Evolutionary conservation across 805 yeast species (phyloP).

Genomic region (Clavispora vitiphila): DNA sequence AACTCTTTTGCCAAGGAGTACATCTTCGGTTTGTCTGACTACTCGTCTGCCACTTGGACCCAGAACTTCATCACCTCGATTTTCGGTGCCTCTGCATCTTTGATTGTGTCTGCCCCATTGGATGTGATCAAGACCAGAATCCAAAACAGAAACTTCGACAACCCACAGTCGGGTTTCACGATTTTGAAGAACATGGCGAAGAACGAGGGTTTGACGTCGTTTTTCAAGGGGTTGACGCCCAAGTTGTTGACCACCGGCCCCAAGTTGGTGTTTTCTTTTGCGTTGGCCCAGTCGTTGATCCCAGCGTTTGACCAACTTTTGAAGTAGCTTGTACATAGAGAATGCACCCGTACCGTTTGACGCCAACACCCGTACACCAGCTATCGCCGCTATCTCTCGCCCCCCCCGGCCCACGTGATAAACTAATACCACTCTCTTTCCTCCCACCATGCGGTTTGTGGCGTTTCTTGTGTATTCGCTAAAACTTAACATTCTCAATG

Average conservation of each 20-base stretch:
- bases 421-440: too few species aligned
- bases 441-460: slow-evolving; percentile 26
- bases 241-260: slow-evolving; percentile 97
- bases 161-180: slow-evolving; percentile 89
- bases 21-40: slow-evolving; percentile 79
- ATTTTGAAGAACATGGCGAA: slow-evolving; percentile 89
- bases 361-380: neutral
- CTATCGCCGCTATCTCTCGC: neutral
- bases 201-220: slow-evolving; percentile 84
- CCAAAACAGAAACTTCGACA: slow-evolving; percentile 92
- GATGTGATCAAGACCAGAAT: slow-evolving; percentile 98
- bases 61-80: slow-evolving; percentile 95
- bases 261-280: slow-evolving; percentile 95
- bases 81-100: slow-evolving; percentile 93
- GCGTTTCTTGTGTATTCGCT: slow-evolving; percentile 30
- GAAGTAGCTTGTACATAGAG: slow-evolving; percentile 19
- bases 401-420: neutral
- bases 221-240: slow-evolving; percentile 96
- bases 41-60: slow-evolving; percentile 86
- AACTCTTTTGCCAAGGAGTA: slow-evolving; percentile 98
- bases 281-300: slow-evolving; percentile 92
- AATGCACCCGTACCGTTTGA: neutral
- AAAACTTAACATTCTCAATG: slow-evolving; percentile 33
- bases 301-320: slow-evolving; percentile 87
- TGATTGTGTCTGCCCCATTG: slow-evolving; percentile 94